Conservation (phyloP, 2,329 filamentous ascomycete genomes). For the Diplocarpon rosae region DNA sequence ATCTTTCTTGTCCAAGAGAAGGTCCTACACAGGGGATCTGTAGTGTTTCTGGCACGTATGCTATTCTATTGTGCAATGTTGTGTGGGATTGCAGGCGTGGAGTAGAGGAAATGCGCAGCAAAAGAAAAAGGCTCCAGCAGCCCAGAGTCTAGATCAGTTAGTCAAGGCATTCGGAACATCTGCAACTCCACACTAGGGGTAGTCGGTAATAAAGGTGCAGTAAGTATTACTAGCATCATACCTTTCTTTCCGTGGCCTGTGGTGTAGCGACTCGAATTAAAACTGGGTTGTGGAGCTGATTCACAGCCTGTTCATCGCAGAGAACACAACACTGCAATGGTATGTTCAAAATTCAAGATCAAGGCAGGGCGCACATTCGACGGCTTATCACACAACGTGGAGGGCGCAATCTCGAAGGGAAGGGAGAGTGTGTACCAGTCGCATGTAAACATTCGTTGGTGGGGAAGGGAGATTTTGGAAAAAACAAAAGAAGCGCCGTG, state of each 20-base stretch:
- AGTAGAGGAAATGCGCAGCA: background rate
- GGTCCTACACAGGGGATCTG: background rate
- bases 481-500: no score
- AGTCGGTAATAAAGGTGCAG: background rate
- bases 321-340: background rate
- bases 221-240: background rate
- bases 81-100: background rate
- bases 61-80: background rate
- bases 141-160: no score
- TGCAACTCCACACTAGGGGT: background rate
- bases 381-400: background rate
- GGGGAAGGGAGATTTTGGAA: no score
- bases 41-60: background rate
- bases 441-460: no score
- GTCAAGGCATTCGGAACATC: no score
- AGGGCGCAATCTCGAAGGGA: background rate
- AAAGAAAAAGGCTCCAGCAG: background rate
- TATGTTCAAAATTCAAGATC: background rate
- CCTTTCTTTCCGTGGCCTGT: conserved; percentile 4
- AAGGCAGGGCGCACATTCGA: background rate
- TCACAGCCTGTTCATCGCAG: conserved; percentile 6
- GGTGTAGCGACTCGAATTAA: conserved; percentile 5
- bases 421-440: no score
- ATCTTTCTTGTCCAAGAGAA: conserved; percentile 34
- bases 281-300: background rate